Evolutionary conservation across 805 yeast genomes (phyloP), one percentile per base, ranked within the genome.

Genomic region (Barnettozyma populi): DNA sequence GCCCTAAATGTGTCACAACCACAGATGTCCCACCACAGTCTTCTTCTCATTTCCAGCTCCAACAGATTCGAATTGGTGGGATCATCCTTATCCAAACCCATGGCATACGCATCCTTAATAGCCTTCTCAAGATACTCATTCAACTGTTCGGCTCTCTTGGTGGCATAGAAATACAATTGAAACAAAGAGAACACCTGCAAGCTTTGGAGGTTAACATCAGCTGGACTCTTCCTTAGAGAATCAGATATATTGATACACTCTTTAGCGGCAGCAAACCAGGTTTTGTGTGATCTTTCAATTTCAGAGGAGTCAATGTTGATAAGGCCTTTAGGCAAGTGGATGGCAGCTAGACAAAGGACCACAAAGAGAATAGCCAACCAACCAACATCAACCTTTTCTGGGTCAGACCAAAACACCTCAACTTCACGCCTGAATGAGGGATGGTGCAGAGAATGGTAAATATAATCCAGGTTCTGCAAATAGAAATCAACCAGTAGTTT

Each of bases 11-110:
- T 52, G 39, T 60, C 64, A 53, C 62, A 57, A 6, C 63, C 61
- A 52, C 62, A 57, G 21, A 60, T 57, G 43, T 58, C 62, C 64
- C 64, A 60, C 64, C 64, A 60, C 3, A 60, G 41, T 39, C 70
- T 56, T 50, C 67, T 61, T 41, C 60, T 61, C 57, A 65, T 44
- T 45, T 66, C 69, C 11, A 57, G 18, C 36, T 59, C 65, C 16
- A 59, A 23, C 41, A 61, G 27, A 37, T 57, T 51, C 36, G 60
- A 53, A 39, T 58, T 59, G 5, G 51, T 51, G n/a, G 39, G 25
- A 36, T 59, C 60, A 44, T 59, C 64, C 37, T 52, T 49, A 38
- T 62, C 57, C 9, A 62, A 45, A 0, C 59, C 61, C 61, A 62
- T 54, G 5, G 47, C 54, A 43, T 44, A 52, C 4, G 60, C 61